A percentile compares a stretch with the other conserved stretches of the same genome.
Evolutionary conservation across 179 eudicot genomes (phyloP).

Genomic region (Amaranthus tricolor): DNA sequence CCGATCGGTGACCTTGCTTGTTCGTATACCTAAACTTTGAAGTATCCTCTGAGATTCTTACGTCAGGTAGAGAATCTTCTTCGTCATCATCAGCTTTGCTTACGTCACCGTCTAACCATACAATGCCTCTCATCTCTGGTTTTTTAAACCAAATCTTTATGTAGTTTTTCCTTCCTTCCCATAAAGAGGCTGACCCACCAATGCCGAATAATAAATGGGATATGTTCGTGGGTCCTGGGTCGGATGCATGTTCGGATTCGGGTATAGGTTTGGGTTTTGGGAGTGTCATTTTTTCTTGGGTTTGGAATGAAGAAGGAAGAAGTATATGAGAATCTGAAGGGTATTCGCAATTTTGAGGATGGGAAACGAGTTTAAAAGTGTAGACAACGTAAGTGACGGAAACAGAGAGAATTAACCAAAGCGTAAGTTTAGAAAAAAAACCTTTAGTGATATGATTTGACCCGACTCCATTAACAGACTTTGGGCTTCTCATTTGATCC

Average conservation of each 20-base stretch:
- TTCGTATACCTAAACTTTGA: slow-evolving; percentile 51
- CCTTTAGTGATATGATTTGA: slow-evolving; percentile 16
- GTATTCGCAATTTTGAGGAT: slow-evolving; percentile 22
- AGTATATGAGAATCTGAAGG: background rate
- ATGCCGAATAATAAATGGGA: slow-evolving; percentile 81
- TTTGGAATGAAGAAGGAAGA: background rate
- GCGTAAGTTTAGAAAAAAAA: slow-evolving; percentile 44
- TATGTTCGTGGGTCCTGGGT: slow-evolving; percentile 34
- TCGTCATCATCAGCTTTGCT: slow-evolving; percentile 19
- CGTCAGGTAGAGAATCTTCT: slow-evolving; percentile 38
- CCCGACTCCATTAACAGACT: slow-evolving; percentile 4
- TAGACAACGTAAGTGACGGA: slow-evolving; percentile 70
- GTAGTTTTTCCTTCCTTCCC: slow-evolving; percentile 71
- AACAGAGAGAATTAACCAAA: slow-evolving; percentile 59
- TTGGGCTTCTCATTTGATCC: slow-evolving; percentile 47
- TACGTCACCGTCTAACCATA: slow-evolving; percentile 67
- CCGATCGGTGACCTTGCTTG: slow-evolving; percentile 68
- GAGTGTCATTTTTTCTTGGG: background rate
- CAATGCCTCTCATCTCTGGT: slow-evolving; percentile 53
- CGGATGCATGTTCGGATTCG: background rate
- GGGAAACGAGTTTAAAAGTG: slow-evolving; percentile 56
- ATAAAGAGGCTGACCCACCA: slow-evolving; percentile 70
- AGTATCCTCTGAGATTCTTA: slow-evolving; percentile 57
- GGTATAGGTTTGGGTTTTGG: background rate
- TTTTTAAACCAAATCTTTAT: slow-evolving; percentile 76